Conservation (phyloP, 1,284 basidiomycete species). For the Trichosporon inkin region DNA sequence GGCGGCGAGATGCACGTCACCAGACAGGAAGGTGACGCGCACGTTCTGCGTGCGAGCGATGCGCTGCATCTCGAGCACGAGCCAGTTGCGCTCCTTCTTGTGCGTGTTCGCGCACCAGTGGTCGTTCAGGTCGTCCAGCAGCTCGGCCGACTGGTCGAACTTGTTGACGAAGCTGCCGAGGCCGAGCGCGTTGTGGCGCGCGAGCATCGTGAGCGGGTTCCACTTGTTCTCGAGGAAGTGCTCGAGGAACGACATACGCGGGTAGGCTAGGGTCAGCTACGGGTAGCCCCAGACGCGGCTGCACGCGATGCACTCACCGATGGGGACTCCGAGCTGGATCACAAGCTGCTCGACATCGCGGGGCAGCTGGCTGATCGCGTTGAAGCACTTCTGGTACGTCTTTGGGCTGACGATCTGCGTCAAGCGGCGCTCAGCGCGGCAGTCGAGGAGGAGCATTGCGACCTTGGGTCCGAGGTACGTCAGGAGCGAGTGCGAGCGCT, state of each 20-base stretch:
- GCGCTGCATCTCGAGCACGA: conserved; percentile 72
- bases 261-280: conserved; percentile 71
- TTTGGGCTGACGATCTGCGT: conserved; percentile 67
- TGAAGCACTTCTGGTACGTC: conserved; percentile 71
- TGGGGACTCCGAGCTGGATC: conserved; percentile 64
- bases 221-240: conserved; percentile 67
- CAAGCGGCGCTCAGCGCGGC: conserved; percentile 80
- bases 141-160: conserved; percentile 84
- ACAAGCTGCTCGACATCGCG: conserved; percentile 70
- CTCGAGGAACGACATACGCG: conserved; percentile 82
- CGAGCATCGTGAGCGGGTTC: conserved; percentile 74
- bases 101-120: conserved; percentile 81
- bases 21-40: conserved; percentile 77
- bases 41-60: conserved; percentile 61
- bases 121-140: conserved; percentile 89
- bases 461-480: conserved; percentile 56
- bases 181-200: conserved; percentile 55
- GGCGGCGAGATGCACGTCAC: conserved; percentile 85
- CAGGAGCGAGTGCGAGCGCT: conserved; percentile 77
- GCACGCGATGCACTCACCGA: conserved; percentile 18
- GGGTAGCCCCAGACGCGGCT: conserved; percentile 53
- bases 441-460: conserved; percentile 73
- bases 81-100: conserved; percentile 88
- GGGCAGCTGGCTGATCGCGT: conserved; percentile 60
- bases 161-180: conserved; percentile 77